phyloP scores from a whole-genome alignment of 75 land plant species.

The Cryptomeria japonica region DNA sequence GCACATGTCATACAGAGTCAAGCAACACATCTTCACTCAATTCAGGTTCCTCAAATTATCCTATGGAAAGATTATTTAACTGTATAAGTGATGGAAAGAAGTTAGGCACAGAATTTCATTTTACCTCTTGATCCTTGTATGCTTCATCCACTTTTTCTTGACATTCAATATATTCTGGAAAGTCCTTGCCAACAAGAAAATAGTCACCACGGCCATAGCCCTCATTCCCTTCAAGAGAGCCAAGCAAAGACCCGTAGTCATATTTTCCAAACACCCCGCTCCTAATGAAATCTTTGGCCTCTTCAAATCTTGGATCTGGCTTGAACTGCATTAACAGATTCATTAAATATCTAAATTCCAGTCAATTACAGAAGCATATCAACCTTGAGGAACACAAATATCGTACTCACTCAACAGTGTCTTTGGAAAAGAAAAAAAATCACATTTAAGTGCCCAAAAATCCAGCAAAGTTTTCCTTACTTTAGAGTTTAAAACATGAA shows the following conservation, averaged over 20 bases:
- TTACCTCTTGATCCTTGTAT: slow-evolving; percentile 73
- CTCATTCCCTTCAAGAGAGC: slow-evolving; percentile 87
- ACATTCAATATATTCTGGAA: slow-evolving; percentile 89
- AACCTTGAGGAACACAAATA: background rate
- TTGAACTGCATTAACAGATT: slow-evolving; percentile 54
- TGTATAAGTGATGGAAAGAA: background rate
- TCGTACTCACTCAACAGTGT: background rate
- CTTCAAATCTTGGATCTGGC: slow-evolving; percentile 84
- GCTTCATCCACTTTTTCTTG: slow-evolving; percentile 89
- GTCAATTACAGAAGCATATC: background rate
- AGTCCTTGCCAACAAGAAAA: slow-evolving; percentile 93
- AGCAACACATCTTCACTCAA: background rate
- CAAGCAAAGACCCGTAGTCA: slow-evolving; percentile 69
- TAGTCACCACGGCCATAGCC: slow-evolving; percentile 93
- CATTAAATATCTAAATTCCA: background rate
- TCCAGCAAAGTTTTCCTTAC: background rate
- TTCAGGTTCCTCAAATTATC: background rate
- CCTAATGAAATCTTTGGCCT: slow-evolving; percentile 70
- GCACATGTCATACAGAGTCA: background rate
- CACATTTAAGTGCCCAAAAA: background rate
- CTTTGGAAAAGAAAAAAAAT: background rate
- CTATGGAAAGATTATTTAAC: background rate
- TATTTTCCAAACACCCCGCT: slow-evolving; percentile 74
- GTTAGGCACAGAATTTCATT: slow-evolving; percentile 1
- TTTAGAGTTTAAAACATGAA: background rate